A percentile compares a stretch with the other conserved stretches of the same genome.
phyloP scores from a whole-genome alignment of 306 rosid genomes.

The Ziziphus jujuba region DNA sequence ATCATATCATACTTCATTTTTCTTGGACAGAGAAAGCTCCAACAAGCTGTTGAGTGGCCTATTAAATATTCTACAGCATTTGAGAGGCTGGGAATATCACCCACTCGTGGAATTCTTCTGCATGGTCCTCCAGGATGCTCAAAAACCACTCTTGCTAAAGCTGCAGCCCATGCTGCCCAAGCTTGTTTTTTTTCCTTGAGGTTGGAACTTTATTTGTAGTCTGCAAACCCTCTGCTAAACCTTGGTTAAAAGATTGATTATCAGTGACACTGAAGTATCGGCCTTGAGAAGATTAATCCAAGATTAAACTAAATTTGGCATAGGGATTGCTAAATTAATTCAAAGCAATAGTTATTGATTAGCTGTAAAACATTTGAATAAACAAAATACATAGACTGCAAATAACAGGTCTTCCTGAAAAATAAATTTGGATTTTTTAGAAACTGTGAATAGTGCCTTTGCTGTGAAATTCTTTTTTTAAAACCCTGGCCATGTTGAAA shows the following conservation, averaged over 20 bases:
- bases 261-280: neutral
- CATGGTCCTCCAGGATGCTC: slow-evolving; percentile 99
- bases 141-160: slow-evolving; percentile 95
- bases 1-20: slow-evolving; percentile 11
- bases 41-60: slow-evolving; percentile 94
- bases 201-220: slow-evolving; percentile 35
- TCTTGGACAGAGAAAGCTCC: slow-evolving; percentile 70
- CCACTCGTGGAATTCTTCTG: slow-evolving; percentile 86
- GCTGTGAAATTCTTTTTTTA: neutral
- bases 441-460: neutral
- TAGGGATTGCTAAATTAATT: neutral
- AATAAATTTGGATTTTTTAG: neutral
- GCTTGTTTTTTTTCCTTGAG: slow-evolving; percentile 92
- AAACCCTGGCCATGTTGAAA: neutral
- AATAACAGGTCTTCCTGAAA: neutral
- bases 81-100: slow-evolving; percentile 81
- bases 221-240: neutral
- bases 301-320: neutral
- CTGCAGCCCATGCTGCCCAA: slow-evolving; percentile 90
- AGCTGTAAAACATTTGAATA: neutral
- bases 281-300: neutral
- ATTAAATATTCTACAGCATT: slow-evolving; percentile 65
- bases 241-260: neutral
- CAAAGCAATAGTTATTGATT: neutral
- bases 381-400: neutral